phyloP scores from a whole-genome alignment of 2,329 filamentous ascomycete species.

The Fusarium austroafricanum region DNA sequence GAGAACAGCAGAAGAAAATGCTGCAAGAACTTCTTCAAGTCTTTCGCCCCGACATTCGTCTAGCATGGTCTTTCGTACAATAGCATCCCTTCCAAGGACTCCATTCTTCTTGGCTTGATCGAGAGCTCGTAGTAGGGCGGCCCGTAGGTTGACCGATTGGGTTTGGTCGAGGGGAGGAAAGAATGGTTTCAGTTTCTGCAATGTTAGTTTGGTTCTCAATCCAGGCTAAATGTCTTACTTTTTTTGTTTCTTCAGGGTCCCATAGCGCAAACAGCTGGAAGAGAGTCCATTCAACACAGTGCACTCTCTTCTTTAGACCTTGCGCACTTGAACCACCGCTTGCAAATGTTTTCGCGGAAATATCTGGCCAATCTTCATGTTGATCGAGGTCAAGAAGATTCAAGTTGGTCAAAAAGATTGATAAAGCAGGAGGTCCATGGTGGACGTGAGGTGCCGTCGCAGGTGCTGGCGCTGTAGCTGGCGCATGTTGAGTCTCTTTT shows the following conservation, averaged over 20 bases:
- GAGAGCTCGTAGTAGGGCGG: slow-evolving; percentile 82
- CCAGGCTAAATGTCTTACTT: slow-evolving; percentile 61
- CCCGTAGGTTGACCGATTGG: slow-evolving; percentile 90
- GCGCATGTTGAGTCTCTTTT: slow-evolving; percentile 29
- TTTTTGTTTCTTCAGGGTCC: slow-evolving; percentile 79
- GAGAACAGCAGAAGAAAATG: slow-evolving; percentile 86
- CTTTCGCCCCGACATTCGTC: slow-evolving; percentile 96
- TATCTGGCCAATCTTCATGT: slow-evolving; percentile 81
- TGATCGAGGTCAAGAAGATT: slow-evolving; percentile 84
- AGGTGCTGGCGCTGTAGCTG: neutral
- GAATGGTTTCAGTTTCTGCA: slow-evolving; percentile 86
- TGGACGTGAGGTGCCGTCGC: slow-evolving; percentile 2
- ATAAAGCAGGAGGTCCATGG: slow-evolving; percentile 45
- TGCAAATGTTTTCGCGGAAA: slow-evolving; percentile 77
- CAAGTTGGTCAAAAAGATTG: slow-evolving; percentile 80
- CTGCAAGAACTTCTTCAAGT: slow-evolving; percentile 85
- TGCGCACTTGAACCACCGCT: slow-evolving; percentile 69
- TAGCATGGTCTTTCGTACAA: slow-evolving; percentile 93
- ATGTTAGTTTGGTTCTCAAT: neutral
- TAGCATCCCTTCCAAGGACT: slow-evolving; percentile 79
- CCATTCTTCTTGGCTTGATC: slow-evolving; percentile 91
- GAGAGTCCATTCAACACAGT: slow-evolving; percentile 89
- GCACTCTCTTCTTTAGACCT: slow-evolving; percentile 84
- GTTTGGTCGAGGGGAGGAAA: slow-evolving; percentile 91
- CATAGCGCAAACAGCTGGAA: slow-evolving; percentile 87